Evolutionary conservation across 345 rosid species (phyloP).

Genomic region (Euphorbia lathyris): DNA sequence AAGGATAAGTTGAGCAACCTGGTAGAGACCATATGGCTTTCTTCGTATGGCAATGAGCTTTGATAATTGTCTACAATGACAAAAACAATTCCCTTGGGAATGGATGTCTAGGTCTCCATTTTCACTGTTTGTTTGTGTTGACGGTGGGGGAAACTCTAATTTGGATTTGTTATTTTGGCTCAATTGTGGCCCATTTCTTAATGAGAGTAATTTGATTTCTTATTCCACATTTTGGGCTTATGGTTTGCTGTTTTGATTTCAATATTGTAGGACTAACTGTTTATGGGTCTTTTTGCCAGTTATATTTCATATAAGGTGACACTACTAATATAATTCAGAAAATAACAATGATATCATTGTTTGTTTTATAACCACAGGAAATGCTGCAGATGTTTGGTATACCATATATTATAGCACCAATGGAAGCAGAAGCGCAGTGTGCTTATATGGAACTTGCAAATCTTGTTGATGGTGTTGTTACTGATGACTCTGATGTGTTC

Average conservation of each 20-base stretch:
- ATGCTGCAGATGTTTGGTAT: constrained; percentile 96
- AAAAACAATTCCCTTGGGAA: neutral
- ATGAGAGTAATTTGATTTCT: neutral
- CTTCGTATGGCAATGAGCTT: neutral
- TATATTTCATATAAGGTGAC: neutral
- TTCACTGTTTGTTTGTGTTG: neutral
- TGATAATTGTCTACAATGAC: neutral
- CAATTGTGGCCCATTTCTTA: neutral
- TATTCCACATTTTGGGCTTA: neutral
- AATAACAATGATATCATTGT: neutral
- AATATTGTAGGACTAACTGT: neutral
- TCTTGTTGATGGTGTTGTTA: constrained; percentile 93
- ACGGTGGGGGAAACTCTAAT: neutral
- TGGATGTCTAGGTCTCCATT: neutral
- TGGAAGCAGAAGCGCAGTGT: constrained; percentile 99
- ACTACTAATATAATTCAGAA: neutral
- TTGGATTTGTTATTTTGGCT: neutral
- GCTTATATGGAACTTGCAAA: constrained; percentile 79
- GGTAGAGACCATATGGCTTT: neutral
- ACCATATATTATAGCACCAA: constrained; percentile 94
- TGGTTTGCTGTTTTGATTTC: constrained; percentile 6
- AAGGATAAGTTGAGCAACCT: neutral
- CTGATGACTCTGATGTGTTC: constrained; percentile 95
- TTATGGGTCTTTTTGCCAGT: neutral
- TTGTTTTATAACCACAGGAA: constrained; percentile 43